phyloP scores from a whole-genome alignment of 2,329 filamentous ascomycete species.

The Corynespora cassiicola region DNA sequence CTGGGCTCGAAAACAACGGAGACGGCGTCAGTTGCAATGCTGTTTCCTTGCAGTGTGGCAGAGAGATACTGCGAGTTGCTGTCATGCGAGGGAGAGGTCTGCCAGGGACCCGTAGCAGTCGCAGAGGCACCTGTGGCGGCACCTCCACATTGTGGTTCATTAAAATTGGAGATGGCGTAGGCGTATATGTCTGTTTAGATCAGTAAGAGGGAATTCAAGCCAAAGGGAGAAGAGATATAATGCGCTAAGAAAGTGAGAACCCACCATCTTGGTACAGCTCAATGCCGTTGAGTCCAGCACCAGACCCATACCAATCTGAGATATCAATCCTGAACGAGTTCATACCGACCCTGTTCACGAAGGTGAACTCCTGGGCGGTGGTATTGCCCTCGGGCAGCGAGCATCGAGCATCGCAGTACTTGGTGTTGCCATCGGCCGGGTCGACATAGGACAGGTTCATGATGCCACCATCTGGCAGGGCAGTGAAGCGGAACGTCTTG shows the following conservation, averaged over 20 bases:
- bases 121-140: constrained; percentile 68
- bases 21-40: constrained; percentile 64
- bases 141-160: constrained; percentile 81
- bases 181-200: constrained; percentile 70
- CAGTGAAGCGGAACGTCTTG: constrained; percentile 87
- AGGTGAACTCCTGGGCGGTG: constrained; percentile 86
- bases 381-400: constrained; percentile 75
- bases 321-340: constrained; percentile 84
- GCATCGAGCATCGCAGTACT: constrained; percentile 80
- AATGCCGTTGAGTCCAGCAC: constrained; percentile 84
- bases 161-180: constrained; percentile 86
- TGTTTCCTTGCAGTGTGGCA: constrained; percentile 64
- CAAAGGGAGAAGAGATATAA: not conserved
- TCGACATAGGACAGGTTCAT: constrained; percentile 95
- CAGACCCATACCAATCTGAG: constrained; percentile 83
- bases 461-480: constrained; percentile 86
- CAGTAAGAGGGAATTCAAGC: constrained; percentile 2
- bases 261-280: constrained; percentile 79
- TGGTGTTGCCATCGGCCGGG: constrained; percentile 67
- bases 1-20: constrained; percentile 83
- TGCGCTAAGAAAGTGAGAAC: not conserved
- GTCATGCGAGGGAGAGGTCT: constrained; percentile 67
- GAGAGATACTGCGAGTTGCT: constrained; percentile 81
- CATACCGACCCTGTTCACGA: constrained; percentile 94
- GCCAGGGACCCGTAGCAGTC: constrained; percentile 77